These are phyloP conservation scores for Capsella rubella DNA, from an alignment of 441 rosid genomes.

Conservation along the genomic window DNA sequence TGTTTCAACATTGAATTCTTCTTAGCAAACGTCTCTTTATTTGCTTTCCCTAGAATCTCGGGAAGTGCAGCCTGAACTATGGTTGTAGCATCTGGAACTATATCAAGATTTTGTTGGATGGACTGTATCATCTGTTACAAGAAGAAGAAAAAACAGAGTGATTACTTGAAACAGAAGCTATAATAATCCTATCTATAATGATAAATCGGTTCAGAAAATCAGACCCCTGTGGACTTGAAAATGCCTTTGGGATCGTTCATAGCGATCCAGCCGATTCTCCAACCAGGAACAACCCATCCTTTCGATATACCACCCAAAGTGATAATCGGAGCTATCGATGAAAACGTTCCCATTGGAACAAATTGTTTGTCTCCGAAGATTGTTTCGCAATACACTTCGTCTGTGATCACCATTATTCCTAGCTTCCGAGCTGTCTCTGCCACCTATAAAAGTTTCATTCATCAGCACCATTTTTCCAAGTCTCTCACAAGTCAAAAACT, in stretches of 20 bases:
- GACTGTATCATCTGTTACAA: conserved; percentile 53
- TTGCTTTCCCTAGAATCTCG: conserved; percentile 44
- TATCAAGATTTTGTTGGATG: conserved; percentile 42
- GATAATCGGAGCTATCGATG: conserved; percentile 60
- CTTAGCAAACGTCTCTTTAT: conserved; percentile 50
- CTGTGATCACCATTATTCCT: conserved; percentile 71
- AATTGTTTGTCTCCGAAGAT: conserved; percentile 59
- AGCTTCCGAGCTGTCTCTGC: conserved; percentile 66
- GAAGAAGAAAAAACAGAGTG: conserved; percentile 37
- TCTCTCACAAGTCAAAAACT: background rate
- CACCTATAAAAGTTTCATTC: conserved; percentile 41
- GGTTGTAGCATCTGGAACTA: conserved; percentile 35
- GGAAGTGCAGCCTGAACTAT: conserved; percentile 42
- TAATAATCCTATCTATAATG: background rate
- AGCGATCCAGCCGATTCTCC: conserved; percentile 73
- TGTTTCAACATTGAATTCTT: conserved; percentile 45
- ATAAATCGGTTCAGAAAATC: background rate
- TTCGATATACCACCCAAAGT: conserved; percentile 71
- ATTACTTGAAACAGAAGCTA: conserved; percentile 45
- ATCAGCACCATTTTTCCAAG: background rate
- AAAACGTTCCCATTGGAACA: conserved; percentile 68
- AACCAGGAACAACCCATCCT: conserved; percentile 80
- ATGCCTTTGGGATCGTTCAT: conserved; percentile 54
- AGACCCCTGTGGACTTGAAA: conserved; percentile 53
- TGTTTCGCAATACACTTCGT: conserved; percentile 69